Percentiles rank a stretch among this genome's conserved stretches.
These are phyloP conservation scores for Beauveria sp. DNA, from an alignment of 2,329 filamentous ascomycete species.

Conservation along the genomic window DNA sequence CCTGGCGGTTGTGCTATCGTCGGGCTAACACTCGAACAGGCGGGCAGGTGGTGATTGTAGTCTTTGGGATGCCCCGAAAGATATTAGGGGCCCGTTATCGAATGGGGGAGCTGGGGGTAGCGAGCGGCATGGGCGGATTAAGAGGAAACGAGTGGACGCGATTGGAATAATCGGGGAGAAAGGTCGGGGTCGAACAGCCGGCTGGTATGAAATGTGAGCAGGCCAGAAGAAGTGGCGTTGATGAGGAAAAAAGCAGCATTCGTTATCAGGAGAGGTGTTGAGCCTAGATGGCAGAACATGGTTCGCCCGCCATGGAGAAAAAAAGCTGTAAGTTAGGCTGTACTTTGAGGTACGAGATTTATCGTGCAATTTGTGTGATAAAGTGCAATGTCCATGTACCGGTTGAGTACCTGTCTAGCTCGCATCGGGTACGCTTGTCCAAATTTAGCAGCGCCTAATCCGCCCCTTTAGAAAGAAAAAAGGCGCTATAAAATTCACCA, in stretches of 20 bases:
- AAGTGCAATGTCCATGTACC: background rate
- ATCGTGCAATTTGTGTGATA: background rate
- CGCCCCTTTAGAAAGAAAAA: background rate
- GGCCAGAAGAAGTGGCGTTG: background rate
- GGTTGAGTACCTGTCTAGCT: background rate
- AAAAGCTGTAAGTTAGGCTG: background rate
- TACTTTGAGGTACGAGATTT: background rate
- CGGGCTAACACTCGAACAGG: background rate
- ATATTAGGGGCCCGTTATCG: conserved; percentile 3
- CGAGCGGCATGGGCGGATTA: background rate
- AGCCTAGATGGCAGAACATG: background rate
- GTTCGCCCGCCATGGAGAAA: conserved; percentile 4
- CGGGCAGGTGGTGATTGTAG: background rate
- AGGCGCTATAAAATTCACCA: background rate
- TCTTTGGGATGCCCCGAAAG: background rate
- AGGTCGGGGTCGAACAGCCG: background rate
- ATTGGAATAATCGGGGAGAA: background rate
- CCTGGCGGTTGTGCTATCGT: background rate
- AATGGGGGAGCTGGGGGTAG: background rate
- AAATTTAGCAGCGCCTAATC: background rate
- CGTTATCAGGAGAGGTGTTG: conserved; percentile 1
- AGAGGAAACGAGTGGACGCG: conserved; percentile 9
- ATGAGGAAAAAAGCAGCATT: conserved; percentile 2
- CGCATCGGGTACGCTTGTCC: background rate
- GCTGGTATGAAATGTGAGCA: background rate